These are phyloP conservation scores for Chytridium lagenaria DNA, from an alignment of 371 early-diverging fungal species.

Conservation along the genomic window DNA sequence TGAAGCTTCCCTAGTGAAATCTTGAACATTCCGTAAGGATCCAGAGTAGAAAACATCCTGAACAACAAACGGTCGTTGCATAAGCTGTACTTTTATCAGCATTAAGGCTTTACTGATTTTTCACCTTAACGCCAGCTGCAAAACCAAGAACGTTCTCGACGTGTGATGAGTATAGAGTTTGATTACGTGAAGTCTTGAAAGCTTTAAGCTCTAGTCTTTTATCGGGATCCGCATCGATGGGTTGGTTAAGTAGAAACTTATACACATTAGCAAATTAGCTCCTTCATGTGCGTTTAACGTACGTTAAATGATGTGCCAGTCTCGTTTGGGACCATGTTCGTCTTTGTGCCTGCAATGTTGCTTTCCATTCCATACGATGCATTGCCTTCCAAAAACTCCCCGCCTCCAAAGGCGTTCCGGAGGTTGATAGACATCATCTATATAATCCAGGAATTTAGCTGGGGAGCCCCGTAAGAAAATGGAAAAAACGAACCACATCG, in stretches of 20 bases:
- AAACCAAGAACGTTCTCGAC: slow-evolving; percentile 52
- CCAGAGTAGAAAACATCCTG: slow-evolving; percentile 76
- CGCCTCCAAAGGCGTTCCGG: slow-evolving; percentile 85
- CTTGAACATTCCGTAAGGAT: slow-evolving; percentile 81
- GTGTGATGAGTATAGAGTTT: slow-evolving; percentile 48
- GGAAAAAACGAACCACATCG: slow-evolving; percentile 62
- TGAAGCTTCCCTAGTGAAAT: slow-evolving; percentile 75
- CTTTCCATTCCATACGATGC: slow-evolving; percentile 62
- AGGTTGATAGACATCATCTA: slow-evolving; percentile 62
- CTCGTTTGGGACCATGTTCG: slow-evolving; percentile 64
- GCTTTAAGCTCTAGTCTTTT: slow-evolving; percentile 48
- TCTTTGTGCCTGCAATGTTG: slow-evolving; percentile 33
- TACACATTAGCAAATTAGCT: slow-evolving; percentile 38
- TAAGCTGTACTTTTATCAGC: background rate
- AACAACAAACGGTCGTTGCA: slow-evolving; percentile 19
- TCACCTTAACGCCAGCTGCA: slow-evolving; percentile 45
- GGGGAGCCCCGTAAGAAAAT: background rate
- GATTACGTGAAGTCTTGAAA: slow-evolving; percentile 42
- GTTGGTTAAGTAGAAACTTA: slow-evolving; percentile 53
- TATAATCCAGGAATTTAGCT: background rate
- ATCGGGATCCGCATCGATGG: slow-evolving; percentile 54
- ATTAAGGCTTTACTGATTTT: background rate
- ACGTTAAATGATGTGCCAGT: slow-evolving; percentile 78
- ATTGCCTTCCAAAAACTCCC: slow-evolving; percentile 74
- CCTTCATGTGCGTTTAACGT: slow-evolving; percentile 20